Evolutionary conservation across 164 flowering plant species (phyloP), one percentile per base, ranked within the genome.

Genomic region (Chloranthus sessilifolius): DNA sequence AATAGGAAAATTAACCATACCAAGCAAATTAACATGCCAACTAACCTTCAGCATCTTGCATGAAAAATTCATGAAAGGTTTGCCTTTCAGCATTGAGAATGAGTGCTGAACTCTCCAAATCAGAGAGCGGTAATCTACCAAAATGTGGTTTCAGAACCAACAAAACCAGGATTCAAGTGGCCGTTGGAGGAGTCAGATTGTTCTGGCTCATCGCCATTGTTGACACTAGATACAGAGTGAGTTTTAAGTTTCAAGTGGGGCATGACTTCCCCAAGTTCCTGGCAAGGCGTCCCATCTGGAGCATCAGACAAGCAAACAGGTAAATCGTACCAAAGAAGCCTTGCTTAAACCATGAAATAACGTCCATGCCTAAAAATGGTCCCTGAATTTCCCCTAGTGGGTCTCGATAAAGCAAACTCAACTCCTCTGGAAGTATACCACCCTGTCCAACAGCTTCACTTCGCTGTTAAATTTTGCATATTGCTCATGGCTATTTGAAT

Each of bases 361-460:
- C 80, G 66, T 91, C 98, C 53, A 70, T 74, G 36, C 92, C 96
- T 43, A 83, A 64, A 60, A 78, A 91, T 21, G 98, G 98, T 3
- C 98, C 98, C 70, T 91, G 98, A 24, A 75, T 76, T 16, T 65
- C 83, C 34, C 98, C 98, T 61, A 80, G 95, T 53, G 98, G 98
- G 72, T 91, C 98, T 55, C 73, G 65, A 58, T 91, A 91, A 49
- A 44, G 78, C 56, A 91, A 69, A 63, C 77, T 80, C 33, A 82
- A 51, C 35, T 91, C 95, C 69, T 88, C 96, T 7, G 76, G 77
- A 25, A 58, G 59, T 12, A 39, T 47, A 43, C 45, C 55, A 24
- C 59, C 63, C 37, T 53, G 77, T 7, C n/a, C 15, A 26, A 43
- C n/a, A n/a, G n/a, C 33, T n/a, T 15, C 57, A 47, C 30, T 55